Evolutionary conservation across 2,329 filamentous ascomycete genomes (phyloP).

Genomic region (Trichoderma sp.): DNA sequence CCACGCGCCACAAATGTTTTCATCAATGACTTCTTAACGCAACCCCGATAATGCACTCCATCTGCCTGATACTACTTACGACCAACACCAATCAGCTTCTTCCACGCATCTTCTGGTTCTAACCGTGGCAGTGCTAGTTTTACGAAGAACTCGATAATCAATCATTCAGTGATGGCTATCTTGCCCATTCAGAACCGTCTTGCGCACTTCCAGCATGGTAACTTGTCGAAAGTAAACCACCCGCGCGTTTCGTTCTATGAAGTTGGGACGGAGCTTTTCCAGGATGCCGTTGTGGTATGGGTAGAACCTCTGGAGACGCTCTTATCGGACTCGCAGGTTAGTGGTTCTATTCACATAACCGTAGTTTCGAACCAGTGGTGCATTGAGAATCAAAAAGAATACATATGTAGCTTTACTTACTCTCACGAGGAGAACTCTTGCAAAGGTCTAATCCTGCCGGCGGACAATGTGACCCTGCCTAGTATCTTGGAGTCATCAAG

Average conservation of each 20-base stretch:
- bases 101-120: not conserved
- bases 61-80: not conserved
- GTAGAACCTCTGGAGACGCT: not conserved
- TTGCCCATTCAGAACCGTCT: not conserved
- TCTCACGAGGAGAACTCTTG: not conserved
- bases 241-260: not conserved
- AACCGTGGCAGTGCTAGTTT: not conserved
- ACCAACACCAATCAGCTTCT: not conserved
- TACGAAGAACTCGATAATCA: not conserved
- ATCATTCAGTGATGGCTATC: not conserved
- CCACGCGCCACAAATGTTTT: not conserved
- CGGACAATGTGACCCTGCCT: not conserved
- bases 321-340: not conserved
- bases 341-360: not conserved
- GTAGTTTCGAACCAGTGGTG: too few relatives aligned
- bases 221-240: not conserved
- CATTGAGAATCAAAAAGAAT: not conserved
- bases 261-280: not conserved
- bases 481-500: not conserved
- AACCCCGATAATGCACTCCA: not conserved
- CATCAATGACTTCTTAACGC: not conserved
- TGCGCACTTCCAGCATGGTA: not conserved
- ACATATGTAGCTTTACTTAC: not conserved
- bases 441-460: not conserved
- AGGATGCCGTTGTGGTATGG: not conserved